A percentile compares a stretch with the other conserved stretches of the same genome.
Evolutionary conservation across 2,329 filamentous ascomycete genomes (phyloP).

Genomic region (Penicillium nordicum): DNA sequence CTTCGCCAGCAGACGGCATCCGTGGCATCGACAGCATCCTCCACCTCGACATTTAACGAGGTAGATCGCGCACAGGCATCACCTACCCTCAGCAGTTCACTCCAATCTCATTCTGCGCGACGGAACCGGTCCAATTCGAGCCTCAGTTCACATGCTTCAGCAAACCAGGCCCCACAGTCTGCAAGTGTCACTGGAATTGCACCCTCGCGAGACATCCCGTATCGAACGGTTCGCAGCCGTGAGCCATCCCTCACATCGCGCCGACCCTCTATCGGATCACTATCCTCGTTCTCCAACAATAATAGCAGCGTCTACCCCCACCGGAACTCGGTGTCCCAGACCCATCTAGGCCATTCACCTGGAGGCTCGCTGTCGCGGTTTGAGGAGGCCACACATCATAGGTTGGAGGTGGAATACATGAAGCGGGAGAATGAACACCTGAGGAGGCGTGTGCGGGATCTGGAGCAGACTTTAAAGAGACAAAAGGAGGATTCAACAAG

Average conservation of each 20-base stretch:
- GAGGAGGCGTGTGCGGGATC: slow-evolving; percentile 43
- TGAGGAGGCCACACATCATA: slow-evolving; percentile 43
- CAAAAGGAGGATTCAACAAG: slow-evolving; percentile 20
- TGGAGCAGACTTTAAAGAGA: slow-evolving; percentile 40
- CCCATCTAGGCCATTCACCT: slow-evolving; percentile 28
- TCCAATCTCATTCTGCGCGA: slow-evolving; percentile 52
- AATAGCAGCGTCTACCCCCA: slow-evolving; percentile 28
- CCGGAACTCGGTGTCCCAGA: slow-evolving; percentile 30
- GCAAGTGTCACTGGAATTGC: slow-evolving; percentile 44
- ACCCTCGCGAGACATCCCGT: slow-evolving; percentile 41
- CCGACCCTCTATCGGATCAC: slow-evolving; percentile 32
- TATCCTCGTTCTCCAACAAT: slow-evolving; percentile 29
- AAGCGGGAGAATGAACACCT: slow-evolving; percentile 48
- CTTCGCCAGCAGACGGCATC: slow-evolving; percentile 69
- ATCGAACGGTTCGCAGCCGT: slow-evolving; percentile 37
- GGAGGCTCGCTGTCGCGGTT: slow-evolving; percentile 34
- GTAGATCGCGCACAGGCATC: slow-evolving; percentile 43
- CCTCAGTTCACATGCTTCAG: slow-evolving; percentile 46
- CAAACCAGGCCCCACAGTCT: slow-evolving; percentile 33
- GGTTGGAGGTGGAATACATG: slow-evolving; percentile 44
- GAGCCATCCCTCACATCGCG: slow-evolving; percentile 43
- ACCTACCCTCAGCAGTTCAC: slow-evolving; percentile 45
- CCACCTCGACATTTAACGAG: slow-evolving; percentile 53
- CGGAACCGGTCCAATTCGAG: slow-evolving; percentile 57
- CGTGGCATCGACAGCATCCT: slow-evolving; percentile 59